phyloP scores from a whole-genome alignment of 2,329 filamentous ascomycete genomes.

The Pseudogymnoascus sp. region DNA sequence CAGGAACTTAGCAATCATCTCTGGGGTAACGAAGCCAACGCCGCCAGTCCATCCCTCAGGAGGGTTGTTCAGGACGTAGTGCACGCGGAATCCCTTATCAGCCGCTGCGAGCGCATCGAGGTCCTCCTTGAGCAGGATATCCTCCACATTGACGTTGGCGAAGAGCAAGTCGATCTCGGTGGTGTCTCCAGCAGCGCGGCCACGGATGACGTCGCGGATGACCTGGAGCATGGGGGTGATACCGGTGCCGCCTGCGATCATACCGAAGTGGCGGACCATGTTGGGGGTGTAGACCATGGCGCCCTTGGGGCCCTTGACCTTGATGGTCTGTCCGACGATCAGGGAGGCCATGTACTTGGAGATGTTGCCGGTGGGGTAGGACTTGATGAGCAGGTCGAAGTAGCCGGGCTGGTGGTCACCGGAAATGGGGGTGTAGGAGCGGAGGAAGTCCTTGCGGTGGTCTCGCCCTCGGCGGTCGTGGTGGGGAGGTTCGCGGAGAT shows the following conservation, averaged over 20 bases:
- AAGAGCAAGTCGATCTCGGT: conserved; percentile 94
- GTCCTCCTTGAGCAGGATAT: conserved; percentile 90
- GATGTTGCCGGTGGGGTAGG: conserved; percentile 96
- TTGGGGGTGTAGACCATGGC: conserved; percentile 97
- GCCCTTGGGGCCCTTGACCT: conserved; percentile 89
- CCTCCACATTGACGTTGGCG: conserved; percentile 87
- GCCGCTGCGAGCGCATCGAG: conserved; percentile 71
- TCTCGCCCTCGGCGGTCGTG: conserved; percentile 52
- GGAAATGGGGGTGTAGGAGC: conserved; percentile 88
- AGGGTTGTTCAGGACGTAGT: conserved; percentile 96
- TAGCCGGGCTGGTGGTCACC: conserved; percentile 83
- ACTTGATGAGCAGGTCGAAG: conserved; percentile 97
- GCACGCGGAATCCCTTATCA: conserved; percentile 75
- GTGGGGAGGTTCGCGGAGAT: conserved; percentile 71
- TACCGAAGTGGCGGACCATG: conserved; percentile 93
- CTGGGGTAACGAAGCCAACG: conserved; percentile 87
- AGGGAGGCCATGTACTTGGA: conserved; percentile 84
- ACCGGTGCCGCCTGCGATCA: conserved; percentile 95
- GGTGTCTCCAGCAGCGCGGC: conserved; percentile 69
- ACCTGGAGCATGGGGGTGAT: conserved; percentile 99
- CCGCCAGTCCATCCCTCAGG: conserved; percentile 87
- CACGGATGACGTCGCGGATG: conserved; percentile 80
- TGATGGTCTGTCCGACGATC: conserved; percentile 77
- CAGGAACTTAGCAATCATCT: conserved; percentile 89
- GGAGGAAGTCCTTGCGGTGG: conserved; percentile 68